Conservation (phyloP, 257 asterid species). For the Buddleja alternifolia region DNA sequence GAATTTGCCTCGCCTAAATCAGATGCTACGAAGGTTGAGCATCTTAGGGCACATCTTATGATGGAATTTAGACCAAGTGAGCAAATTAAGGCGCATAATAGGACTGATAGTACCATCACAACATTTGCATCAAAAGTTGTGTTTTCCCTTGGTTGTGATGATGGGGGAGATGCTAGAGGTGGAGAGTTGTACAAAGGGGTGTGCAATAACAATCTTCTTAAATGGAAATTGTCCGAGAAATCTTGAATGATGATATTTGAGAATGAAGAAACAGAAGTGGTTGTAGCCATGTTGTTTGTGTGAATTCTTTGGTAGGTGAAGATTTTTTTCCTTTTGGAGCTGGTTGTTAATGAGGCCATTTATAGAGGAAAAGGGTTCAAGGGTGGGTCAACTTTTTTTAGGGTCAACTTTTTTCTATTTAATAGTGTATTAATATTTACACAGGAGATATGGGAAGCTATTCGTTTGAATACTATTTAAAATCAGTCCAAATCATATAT, state of each 20-base stretch:
- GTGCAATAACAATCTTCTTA: conserved; percentile 52
- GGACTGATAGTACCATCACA: conserved; percentile 63
- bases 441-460: too few species aligned
- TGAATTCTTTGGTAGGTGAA: neutral
- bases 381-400: conserved; percentile 23
- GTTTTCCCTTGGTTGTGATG: conserved; percentile 10
- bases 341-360: conserved; percentile 36
- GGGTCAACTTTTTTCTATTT: too few species aligned
- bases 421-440: too few species aligned
- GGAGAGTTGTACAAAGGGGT: conserved; percentile 32
- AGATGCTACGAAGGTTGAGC: conserved; percentile 38
- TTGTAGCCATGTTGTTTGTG: conserved; percentile 30
- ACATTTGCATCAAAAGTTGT: conserved; percentile 55
- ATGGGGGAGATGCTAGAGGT: conserved; percentile 34
- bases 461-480: too few species aligned
- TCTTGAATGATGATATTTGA: conserved; percentile 28
- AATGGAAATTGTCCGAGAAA: conserved; percentile 23
- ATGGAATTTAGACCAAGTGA: conserved; percentile 62
- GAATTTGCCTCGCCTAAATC: neutral
- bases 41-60: conserved; percentile 55
- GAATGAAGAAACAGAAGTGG: conserved; percentile 20
- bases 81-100: conserved; percentile 60
- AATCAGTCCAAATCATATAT: too few species aligned
- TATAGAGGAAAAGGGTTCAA: conserved; percentile 31
- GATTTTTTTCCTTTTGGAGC: conserved; percentile 16